Base-by-base conservation (phyloP, 2,329 filamentous ascomycete species). In the Purpureocillium takamizusanense region DNA sequence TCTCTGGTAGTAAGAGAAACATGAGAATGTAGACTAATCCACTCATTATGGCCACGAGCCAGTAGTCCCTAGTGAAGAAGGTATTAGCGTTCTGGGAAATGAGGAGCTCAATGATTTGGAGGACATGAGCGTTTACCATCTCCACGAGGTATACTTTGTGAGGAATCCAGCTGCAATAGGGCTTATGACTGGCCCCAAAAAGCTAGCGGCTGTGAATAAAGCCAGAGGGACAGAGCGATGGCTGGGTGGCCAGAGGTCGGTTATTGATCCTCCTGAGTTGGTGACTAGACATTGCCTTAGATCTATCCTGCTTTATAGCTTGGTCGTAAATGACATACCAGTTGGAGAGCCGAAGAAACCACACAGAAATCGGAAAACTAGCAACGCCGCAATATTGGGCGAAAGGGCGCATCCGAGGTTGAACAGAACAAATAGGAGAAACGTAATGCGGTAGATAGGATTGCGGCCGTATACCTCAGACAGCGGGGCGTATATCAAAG, bases 191-290 rank as follows among this genome's bases (percentile, higher is more conserved):
- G 76, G 74, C 0, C 74, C 74, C 4, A 70, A 69, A 7, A 78
- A 67, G 1, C 80, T 74, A 0, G 74, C 69, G 59, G 78, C 67
- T 3, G 74, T 74, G 52, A 81, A 83, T 1, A 70, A 69, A 1
- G 77, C 74, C 52, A 82, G 75, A 2, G 78, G 78, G 4, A 71
- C 70, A 15, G 76, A 78, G 33, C 79, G 66, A 44, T 78, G 55
- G n/a, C 71, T 67, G 0, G 77, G 64, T 0, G 66, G 57, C 62
- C 67, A 83, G 15, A 83, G 66, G 57, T 83, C 80, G 15, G 61
- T 62, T n/a, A 67, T 51, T 9, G 30, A 14, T 7, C 30, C 30
- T 7, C 30, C 30, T 12, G 13, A 5, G 12, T 6, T 31, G 14
- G 23, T 14, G 9, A 28, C 34, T 14, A 23, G 17, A n/a, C n/a